Conservation (phyloP, 805 yeast species). For the Cyberlindnera mycetangii region DNA sequence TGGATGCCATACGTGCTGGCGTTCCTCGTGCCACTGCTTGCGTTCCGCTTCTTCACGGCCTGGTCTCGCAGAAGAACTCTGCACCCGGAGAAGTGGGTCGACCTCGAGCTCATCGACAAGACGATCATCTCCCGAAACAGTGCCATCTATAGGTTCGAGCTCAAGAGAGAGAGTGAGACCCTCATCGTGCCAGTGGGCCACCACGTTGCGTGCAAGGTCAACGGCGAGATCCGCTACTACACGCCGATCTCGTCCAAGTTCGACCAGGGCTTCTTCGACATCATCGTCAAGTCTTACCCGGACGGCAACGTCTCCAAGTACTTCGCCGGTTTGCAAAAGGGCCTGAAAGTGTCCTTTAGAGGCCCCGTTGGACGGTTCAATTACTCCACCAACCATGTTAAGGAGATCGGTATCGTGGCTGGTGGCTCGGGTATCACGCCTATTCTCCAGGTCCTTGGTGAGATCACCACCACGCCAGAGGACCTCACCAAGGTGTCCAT, state of each 20-base stretch:
- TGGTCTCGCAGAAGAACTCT: slow-evolving; percentile 41
- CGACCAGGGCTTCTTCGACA: slow-evolving; percentile 73
- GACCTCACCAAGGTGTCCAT: slow-evolving; percentile 60
- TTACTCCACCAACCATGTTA: slow-evolving; percentile 56
- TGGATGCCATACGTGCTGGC: slow-evolving; percentile 45
- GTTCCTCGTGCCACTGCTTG: slow-evolving; percentile 37
- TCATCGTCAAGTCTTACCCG: slow-evolving; percentile 71
- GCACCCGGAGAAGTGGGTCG: slow-evolving; percentile 52
- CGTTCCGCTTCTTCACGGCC: slow-evolving; percentile 36
- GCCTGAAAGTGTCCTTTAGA: slow-evolving; percentile 64
- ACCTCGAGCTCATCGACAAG: slow-evolving; percentile 69
- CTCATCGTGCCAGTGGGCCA: slow-evolving; percentile 73
- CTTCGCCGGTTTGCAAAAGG: slow-evolving; percentile 62
- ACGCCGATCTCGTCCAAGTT: slow-evolving; percentile 72
- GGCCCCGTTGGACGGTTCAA: slow-evolving; percentile 79
- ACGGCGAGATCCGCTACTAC: slow-evolving; percentile 55
- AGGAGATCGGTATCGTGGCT: slow-evolving; percentile 65
- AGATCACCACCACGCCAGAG: slow-evolving; percentile 64
- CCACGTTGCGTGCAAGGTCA: slow-evolving; percentile 58
- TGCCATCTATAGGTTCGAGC: slow-evolving; percentile 70
- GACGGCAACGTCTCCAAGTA: slow-evolving; percentile 67
- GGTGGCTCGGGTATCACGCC: slow-evolving; percentile 94
- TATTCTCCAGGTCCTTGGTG: slow-evolving; percentile 73
- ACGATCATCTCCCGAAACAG: slow-evolving; percentile 68
- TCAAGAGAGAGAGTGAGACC: slow-evolving; percentile 56